Evolutionary conservation across 1,284 basidiomycete genomes (phyloP).

Genomic region (Malassezia obtusa): DNA sequence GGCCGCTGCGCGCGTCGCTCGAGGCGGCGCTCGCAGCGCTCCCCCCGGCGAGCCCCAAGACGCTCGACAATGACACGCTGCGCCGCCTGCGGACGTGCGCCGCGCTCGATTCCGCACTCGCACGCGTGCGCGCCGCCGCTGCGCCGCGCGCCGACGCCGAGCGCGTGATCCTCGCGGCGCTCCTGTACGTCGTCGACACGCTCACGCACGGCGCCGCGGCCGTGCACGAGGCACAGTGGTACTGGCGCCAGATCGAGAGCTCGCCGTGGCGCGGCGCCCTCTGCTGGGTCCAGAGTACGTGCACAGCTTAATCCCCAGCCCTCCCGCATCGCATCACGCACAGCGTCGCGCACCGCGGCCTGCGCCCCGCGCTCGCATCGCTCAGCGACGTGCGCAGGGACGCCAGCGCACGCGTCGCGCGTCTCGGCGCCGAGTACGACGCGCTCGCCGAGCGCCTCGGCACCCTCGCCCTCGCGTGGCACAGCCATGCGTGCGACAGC

Average conservation of each 20-base stretch:
- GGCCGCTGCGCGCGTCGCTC: constrained; percentile 7
- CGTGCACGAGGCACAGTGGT: constrained; percentile 3
- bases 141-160: constrained; percentile 4
- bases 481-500: background rate
- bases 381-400: background rate
- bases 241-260: constrained; percentile 1
- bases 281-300: constrained; percentile 12
- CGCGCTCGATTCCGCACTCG: constrained; percentile 7
- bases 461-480: constrained; percentile 5
- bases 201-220: background rate
- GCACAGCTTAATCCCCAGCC: background rate
- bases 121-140: constrained; percentile 2
- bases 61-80: constrained; percentile 1
- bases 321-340: constrained; percentile 1
- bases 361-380: background rate
- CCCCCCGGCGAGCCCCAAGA: background rate
- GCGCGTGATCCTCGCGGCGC: constrained; percentile 11
- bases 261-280: background rate
- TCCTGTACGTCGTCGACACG: background rate
- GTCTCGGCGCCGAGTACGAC: background rate
- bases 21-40: constrained; percentile 5
- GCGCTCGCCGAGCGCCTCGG: constrained; percentile 10
- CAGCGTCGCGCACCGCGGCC: background rate
- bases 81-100: constrained; percentile 11
- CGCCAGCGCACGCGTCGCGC: background rate